Evolutionary conservation across 108 stramenopile species (phyloP).

Genomic region (Chaetoceros tenuissimus): DNA sequence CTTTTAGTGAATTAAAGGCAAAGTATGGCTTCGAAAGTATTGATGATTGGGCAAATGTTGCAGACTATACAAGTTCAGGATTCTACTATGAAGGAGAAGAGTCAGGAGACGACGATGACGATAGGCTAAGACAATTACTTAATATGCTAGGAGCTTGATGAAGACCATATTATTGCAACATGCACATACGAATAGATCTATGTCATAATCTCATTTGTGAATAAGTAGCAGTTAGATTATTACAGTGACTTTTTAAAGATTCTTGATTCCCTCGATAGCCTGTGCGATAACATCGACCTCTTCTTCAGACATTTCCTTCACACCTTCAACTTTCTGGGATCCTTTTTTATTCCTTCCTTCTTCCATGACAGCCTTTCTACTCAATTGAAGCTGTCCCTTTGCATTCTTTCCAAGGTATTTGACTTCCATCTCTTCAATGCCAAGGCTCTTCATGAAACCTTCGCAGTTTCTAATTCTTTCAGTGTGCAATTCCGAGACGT

Average conservation of each 20-base stretch:
- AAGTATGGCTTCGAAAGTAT: constrained; percentile 57
- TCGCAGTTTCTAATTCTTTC: constrained; percentile 77
- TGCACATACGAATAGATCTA: too few relatives aligned
- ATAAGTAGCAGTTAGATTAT: too few relatives aligned
- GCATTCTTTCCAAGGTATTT: constrained; percentile 68
- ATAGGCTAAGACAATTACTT: background rate
- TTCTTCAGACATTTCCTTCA: constrained; percentile 43
- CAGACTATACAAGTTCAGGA: background rate
- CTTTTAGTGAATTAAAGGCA: constrained; percentile 54
- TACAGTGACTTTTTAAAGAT: constrained; percentile 5
- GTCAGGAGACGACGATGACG: background rate
- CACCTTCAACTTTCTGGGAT: constrained; percentile 6
- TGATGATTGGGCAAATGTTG: constrained; percentile 57
- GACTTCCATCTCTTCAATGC: constrained; percentile 65
- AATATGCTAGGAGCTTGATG: too few relatives aligned
- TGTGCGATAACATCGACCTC: constrained; percentile 66
- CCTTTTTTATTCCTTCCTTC: constrained; percentile 18
- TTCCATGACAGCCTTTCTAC: constrained; percentile 58
- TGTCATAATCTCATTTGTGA: too few relatives aligned
- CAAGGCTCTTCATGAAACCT: constrained; percentile 55
- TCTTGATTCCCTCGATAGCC: constrained; percentile 55
- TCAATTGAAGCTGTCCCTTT: constrained; percentile 58
- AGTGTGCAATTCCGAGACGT: constrained; percentile 72
- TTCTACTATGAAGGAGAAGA: background rate
- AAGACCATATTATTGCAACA: too few relatives aligned